Evolutionary conservation across 1,284 basidiomycete species (phyloP).

Genomic region (Cystobasidium slooffiae): DNA sequence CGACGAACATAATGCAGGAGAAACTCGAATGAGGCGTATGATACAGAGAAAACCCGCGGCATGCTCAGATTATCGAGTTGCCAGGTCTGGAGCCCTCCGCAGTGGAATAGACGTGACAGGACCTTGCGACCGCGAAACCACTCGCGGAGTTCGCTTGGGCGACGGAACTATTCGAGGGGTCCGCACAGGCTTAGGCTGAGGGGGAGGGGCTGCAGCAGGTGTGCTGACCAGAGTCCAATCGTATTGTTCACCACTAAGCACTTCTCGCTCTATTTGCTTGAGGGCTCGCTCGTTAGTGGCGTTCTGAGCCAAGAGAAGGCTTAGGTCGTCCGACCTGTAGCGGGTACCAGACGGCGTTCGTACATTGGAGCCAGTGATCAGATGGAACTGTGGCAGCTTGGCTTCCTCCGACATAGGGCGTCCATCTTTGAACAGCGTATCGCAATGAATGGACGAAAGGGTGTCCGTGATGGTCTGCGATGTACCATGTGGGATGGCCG

Average conservation of each 20-base stretch:
- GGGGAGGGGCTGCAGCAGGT: not conserved
- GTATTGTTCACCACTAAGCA: conserved; percentile 1
- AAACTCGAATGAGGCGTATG: not conserved
- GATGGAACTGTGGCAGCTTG: not conserved
- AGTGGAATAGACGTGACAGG: conserved; percentile 26
- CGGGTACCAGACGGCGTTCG: conserved; percentile 9
- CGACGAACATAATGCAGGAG: not conserved
- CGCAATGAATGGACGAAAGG: conserved; percentile 67
- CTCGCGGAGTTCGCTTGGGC: not conserved
- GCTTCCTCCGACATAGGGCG: conserved; percentile 19
- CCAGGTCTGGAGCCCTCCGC: conserved; percentile 18
- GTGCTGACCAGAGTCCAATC: conserved; percentile 2
- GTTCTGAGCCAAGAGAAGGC: conserved; percentile 35
- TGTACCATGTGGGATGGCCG: conserved; percentile 80
- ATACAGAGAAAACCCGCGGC: not conserved
- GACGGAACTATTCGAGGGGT: not conserved
- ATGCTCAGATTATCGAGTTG: not conserved
- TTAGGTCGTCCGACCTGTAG: conserved; percentile 30
- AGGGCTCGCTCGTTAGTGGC: conserved; percentile 12
- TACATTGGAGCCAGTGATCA: not conserved
- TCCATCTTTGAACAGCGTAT: conserved; percentile 36
- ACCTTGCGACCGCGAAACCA: not conserved
- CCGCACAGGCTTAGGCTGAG: not conserved
- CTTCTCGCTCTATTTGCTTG: conserved; percentile 19
- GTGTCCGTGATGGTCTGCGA: conserved; percentile 74